Evolutionary conservation across 257 asterid species (phyloP), one percentile per base, ranked within the genome.

Genomic region (Penstemon newberryi): DNA sequence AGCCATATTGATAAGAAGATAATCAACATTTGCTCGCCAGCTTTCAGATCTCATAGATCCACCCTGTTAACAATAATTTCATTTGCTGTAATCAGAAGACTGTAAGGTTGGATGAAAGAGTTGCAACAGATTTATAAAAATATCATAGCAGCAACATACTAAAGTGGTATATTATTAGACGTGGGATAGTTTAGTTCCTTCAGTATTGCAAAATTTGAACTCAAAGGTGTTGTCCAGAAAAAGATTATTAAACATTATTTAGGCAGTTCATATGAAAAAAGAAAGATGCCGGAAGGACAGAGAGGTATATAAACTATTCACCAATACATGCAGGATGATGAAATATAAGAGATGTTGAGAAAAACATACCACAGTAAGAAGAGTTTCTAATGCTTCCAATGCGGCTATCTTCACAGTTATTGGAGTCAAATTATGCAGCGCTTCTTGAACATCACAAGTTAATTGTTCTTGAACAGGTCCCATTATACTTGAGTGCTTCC

Each of bases 401-500:
- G 97, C 97, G 53, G 99, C 95, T 73, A 87, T 80, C 84, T 79
- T 88, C 74, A 88, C 73, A 65, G 89, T 69, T 61, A 84, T 60
- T 66, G 89, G 83, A 61, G 82, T 68, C 72, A 44, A 63, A 75
- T 69, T 71, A 55, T 64, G 75, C 53, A 73, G 68, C 42, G 66
- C 75, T 75, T 81, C 86, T 56, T 73, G 61, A 69, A 70, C 82
- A 71, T 74, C 83, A 19, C 70, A 67, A 69, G 67, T 76, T 66
- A 79, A 71, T 75, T 71, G 85, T 67, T 80, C 94, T 62, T 67
- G 82, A 25, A 57, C 64, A 18, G 81, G 70, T 54, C 70, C 81
- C 66, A 74, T 57, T 55, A 66, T 62, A 69, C 59, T 75, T 69
- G 90, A 77, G 68, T 80, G 96, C 84, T 93, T 93, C 83, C 97